Percentiles rank a stretch among this genome's conserved stretches.
These are phyloP conservation scores for Ophiostoma himal-ulmi DNA, from an alignment of 2,329 filamentous ascomycete genomes.

Conservation along the genomic window DNA sequence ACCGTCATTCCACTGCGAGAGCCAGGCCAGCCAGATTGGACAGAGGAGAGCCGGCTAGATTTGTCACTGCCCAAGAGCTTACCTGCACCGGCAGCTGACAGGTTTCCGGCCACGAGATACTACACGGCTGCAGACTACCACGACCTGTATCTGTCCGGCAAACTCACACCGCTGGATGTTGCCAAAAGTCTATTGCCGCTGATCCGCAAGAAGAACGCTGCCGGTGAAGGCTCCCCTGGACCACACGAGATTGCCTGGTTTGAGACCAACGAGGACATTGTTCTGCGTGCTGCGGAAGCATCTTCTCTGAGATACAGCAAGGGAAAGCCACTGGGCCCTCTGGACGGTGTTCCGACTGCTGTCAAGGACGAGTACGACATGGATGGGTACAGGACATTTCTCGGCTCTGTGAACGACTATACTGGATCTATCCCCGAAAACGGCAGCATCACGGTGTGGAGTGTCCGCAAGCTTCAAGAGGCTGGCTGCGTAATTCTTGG, in stretches of 20 bases:
- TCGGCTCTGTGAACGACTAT: slow-evolving; percentile 59
- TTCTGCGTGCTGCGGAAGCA: slow-evolving; percentile 40
- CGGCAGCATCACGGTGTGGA: slow-evolving; percentile 55
- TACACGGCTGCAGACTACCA: slow-evolving; percentile 46
- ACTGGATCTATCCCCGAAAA: slow-evolving; percentile 40
- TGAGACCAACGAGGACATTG: slow-evolving; percentile 38
- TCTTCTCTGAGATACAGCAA: slow-evolving; percentile 46
- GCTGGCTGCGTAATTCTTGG: slow-evolving; percentile 66
- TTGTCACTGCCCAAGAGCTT: slow-evolving; percentile 20
- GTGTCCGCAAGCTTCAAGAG: slow-evolving; percentile 62
- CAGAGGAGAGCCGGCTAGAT: slow-evolving; percentile 27
- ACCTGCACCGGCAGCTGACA: slow-evolving; percentile 31
- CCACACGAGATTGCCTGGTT: slow-evolving; percentile 42
- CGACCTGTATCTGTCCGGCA: slow-evolving; percentile 40
- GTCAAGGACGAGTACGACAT: slow-evolving; percentile 74
- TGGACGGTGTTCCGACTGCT: slow-evolving; percentile 68
- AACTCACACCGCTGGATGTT: slow-evolving; percentile 43
- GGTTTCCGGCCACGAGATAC: slow-evolving; percentile 31
- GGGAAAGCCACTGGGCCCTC: slow-evolving; percentile 52
- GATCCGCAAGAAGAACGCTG: slow-evolving; percentile 32
- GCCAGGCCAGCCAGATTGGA: slow-evolving; percentile 38
- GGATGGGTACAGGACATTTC: slow-evolving; percentile 62
- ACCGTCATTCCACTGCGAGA: slow-evolving; percentile 39
- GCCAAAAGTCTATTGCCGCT: slow-evolving; percentile 42
- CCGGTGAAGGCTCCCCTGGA: slow-evolving; percentile 35